Evolutionary conservation across 179 eudicot genomes (phyloP), one percentile per base, ranked within the genome.

Genomic region (Actinidia arguta): DNA sequence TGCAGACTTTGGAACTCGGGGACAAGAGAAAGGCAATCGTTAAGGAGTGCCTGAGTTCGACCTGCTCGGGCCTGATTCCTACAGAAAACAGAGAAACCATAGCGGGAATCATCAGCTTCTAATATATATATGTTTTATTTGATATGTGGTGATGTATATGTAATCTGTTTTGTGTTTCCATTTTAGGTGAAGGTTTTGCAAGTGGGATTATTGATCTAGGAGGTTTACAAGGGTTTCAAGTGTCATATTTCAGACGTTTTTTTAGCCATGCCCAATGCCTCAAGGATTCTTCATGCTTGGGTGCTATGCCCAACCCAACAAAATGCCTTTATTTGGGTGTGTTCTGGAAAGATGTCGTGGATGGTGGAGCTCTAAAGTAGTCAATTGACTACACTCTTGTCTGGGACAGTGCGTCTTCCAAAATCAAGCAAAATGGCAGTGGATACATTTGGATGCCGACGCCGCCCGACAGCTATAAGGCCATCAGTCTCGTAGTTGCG

Each of bases 281-380:
- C 92, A 91, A 44, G 97, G 96, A 4, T 96, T 91, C 83, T 90
- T 70, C 78, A 86, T 88, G 83, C 96, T 96, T 6, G 98, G 99
- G 16, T 86, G 83, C 82, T 96, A 94, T 82, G 88, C 92, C 83
- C 98, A 94, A 74, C 87, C 93, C n/a, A 91, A 91, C 83, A 91
- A 90, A 62, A 78, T 48, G 36, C 90, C 97, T 20, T 61, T 93
- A 13, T 87, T 83, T 54, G 94, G 93, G 13, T 83, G 83, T 72
- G 86, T 88, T 64, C 86, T 92, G 36, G 93, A 89, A 87, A 83
- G 93, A 90, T 72, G 72, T 70, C 66, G 36, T 80, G 47, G 18
- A 47, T 77, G 74, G 59, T 36, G 88, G 86, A 16, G 68, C 91
- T 55, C 67, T 90, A 17, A 83, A 69, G 61, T 78, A 20, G 70